Evolutionary conservation across 1,284 basidiomycete species (phyloP), one percentile per base, ranked within the genome.

Genomic region (Marasmius oreades): DNA sequence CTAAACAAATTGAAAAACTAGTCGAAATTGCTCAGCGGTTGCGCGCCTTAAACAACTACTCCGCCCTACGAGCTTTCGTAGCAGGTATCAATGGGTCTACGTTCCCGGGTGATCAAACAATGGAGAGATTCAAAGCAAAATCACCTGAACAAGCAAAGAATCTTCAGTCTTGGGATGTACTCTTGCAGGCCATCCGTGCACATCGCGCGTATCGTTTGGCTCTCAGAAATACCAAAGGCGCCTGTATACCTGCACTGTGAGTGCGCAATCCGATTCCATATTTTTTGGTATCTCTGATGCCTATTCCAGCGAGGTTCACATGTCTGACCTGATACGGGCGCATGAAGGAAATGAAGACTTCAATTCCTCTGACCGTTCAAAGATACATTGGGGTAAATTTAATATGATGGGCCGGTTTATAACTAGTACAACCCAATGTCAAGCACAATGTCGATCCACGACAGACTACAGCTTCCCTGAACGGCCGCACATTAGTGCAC

Each of bases 351-450:
- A 92, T 60, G 74, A 77, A 6, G 88, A 92, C 63, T 75, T 77
- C 59, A 80, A 83, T 60, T 71, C 79, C 12, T 73, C 78, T 18
- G 84, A 89, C 63, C 72, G 79, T 5, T 72, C 67, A 33, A 86
- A 85, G 69, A 88, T 92, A 50, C 90, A 92, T 63, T 92, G 90
- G 90, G 90, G 86, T 22, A 92, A 92, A 69, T 92, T 86, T 70
- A 90, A 87, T 64, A 85, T 92, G 84, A 86, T 92, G 75, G 90
- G 87, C 31, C 78, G 81, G 56, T 90, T 91, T 66, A 84, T 92
- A 59, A 79, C 80, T 55, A 81, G 77, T 57, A 88, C 88, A 7
- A 79, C 78, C 0, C 80, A 86, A 62, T 89, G 84, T 61, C 90
- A 92, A 69, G 70, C 79, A n/a, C 84, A 87, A 59, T 92, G 88